These are phyloP conservation scores for Pythium phragmiticola DNA, from an alignment of 352 stramenopile genomes.

Conservation along the genomic window DNA sequence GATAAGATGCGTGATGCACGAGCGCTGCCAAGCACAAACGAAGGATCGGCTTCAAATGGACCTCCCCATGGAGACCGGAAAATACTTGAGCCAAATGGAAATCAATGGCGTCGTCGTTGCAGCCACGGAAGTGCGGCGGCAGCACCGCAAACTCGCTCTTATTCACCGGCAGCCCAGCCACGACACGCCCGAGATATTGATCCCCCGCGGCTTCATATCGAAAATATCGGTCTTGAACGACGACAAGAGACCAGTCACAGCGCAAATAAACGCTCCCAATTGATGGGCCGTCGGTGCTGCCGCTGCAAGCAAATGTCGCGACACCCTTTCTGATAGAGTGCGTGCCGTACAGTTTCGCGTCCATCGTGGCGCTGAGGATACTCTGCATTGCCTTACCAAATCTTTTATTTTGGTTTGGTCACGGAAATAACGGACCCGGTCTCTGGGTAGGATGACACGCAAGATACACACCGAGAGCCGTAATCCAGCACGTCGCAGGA, in stretches of 20 bases:
- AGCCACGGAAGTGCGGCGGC: neutral
- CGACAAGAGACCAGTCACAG: slow-evolving; percentile 11
- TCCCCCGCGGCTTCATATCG: slow-evolving; percentile 12
- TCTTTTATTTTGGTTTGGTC: neutral
- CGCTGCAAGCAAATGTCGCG: slow-evolving; percentile 17
- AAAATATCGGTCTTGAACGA: slow-evolving; percentile 15
- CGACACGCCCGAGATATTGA: slow-evolving; percentile 13
- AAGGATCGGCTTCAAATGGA: neutral
- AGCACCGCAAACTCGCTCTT: neutral
- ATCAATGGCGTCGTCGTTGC: neutral
- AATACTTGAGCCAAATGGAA: neutral
- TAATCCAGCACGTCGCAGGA: too few relatives aligned
- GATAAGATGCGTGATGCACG: neutral
- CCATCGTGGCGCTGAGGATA: neutral
- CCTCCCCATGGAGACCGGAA: neutral
- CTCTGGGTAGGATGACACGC: slow-evolving; percentile 2
- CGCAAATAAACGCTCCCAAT: slow-evolving; percentile 17
- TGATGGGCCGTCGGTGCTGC: slow-evolving; percentile 6
- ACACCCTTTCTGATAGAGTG: slow-evolving; percentile 12
- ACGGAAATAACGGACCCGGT: slow-evolving; percentile 1
- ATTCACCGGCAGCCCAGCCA: slow-evolving; percentile 14
- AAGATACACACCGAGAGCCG: slow-evolving; percentile 5
- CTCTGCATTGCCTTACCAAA: neutral
- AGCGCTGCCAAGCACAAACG: neutral
- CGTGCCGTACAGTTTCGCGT: slow-evolving; percentile 8